Evolutionary conservation across 2,329 filamentous ascomycete genomes (phyloP), one percentile per base, ranked within the genome.

Genomic region (Allantophomopsis cytisporea): DNA sequence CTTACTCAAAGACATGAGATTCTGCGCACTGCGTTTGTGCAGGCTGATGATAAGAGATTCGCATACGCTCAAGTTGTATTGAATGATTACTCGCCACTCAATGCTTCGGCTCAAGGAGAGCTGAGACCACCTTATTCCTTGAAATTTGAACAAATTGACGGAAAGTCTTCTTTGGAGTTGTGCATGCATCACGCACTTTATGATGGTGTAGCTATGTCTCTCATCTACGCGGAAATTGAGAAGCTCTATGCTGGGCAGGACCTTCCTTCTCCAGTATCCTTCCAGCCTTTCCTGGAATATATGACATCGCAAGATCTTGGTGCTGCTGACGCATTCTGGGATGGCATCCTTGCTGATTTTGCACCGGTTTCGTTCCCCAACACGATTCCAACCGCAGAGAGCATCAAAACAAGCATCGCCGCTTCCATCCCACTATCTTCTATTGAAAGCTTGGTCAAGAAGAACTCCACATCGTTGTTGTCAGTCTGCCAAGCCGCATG

Each of bases 151-250:
- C 33, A 42, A 11, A 20, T 12, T 3, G 41, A 43, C 7, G 10
- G 20, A 35, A 39, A 13, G 17, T 35, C 5, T 11, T 23, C 45
- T 5, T 44, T 45, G 18, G 37, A 48, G 16, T 52, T 53, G 13
- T 47, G 51, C n/a, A 53, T 60, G 54, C 87, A 94, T 50, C 88
- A 95, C 59, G 83, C 85, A 2, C 63, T 94, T 1, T 94, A 94
- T 50, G 88, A 95, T 58, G 88, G 82, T 0, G 76, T 81, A 30
- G 85, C 86, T 0, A 80, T 94, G 51, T 63, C 68, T 1, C 65
- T 68, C 7, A 63, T 95, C 0, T 68, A 89, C 17, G 57, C 71
- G 0, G 87, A 94, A 50, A 62, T 93, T 2, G 76, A 91, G 49
- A 54, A 63, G 2, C 45, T 73, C 3, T 75, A 79, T 28, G 44